Conservation (phyloP, 2,329 filamentous ascomycete species). For the Alternaria triticina region DNA sequence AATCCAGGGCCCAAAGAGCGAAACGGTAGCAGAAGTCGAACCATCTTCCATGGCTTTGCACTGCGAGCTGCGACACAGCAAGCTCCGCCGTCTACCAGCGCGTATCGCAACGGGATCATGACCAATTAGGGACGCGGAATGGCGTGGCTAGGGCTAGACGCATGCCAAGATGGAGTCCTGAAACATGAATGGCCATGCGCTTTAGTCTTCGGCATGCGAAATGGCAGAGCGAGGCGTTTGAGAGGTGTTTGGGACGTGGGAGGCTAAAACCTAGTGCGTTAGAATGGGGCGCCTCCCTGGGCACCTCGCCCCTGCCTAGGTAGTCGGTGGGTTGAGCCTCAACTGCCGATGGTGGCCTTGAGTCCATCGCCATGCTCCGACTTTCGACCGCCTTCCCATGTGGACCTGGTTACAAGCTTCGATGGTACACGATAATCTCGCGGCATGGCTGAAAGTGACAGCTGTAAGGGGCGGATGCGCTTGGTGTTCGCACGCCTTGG, state of each 20-base stretch:
- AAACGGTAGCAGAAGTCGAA: constrained; percentile 44
- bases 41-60: constrained; percentile 35
- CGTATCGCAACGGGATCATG: constrained; percentile 39
- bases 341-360: constrained; percentile 6
- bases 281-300: constrained; percentile 25
- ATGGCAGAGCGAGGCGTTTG: constrained; percentile 32
- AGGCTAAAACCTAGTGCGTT: constrained; percentile 30
- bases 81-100: constrained; percentile 31
- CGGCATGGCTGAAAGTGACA: constrained; percentile 22
- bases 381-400: constrained; percentile 4
- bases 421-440: constrained; percentile 6
- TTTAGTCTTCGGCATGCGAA: constrained; percentile 26
- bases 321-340: constrained; percentile 5
- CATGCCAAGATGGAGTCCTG: constrained; percentile 24
- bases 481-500: constrained; percentile 7
- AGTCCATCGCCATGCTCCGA: constrained; percentile 2
- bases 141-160: constrained; percentile 21
- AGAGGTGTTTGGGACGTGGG: constrained; percentile 33
- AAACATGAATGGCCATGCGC: constrained; percentile 39
- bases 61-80: constrained; percentile 40
- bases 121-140: constrained; percentile 33
- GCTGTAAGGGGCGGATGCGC: constrained; percentile 16
- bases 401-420: constrained; percentile 8
- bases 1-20: constrained; percentile 28
- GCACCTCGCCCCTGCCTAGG: not conserved